These are phyloP conservation scores for Lipomyces sp. DNA, from an alignment of 805 yeast genomes.

Conservation along the genomic window DNA sequence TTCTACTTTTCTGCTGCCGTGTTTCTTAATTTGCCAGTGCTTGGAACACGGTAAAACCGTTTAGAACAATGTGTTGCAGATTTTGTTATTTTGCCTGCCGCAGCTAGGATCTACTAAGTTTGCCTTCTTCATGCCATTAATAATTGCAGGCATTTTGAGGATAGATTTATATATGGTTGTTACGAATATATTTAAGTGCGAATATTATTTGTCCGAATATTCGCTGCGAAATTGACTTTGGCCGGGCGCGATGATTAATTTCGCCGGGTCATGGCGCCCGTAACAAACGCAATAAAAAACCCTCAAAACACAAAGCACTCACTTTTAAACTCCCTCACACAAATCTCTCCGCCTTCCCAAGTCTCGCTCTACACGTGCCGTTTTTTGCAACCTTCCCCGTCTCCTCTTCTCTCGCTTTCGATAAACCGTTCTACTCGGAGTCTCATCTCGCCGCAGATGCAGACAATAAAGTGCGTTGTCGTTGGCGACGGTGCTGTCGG, in stretches of 20 bases:
- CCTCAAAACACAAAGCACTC: not conserved
- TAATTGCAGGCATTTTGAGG: no score
- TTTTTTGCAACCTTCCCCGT: not conserved
- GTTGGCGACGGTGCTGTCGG: constrained; percentile 99
- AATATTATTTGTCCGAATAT: not conserved
- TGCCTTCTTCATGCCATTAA: no score
- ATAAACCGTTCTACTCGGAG: not conserved
- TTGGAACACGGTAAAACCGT: no score
- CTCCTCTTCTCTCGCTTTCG: not conserved
- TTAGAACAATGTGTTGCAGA: no score
- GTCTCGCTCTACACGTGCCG: not conserved
- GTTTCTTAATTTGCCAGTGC: no score
- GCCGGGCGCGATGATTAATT: not conserved
- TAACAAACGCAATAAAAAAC: not conserved
- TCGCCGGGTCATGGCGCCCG: not conserved
- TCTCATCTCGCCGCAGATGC: constrained; percentile 18
- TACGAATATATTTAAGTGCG: no score
- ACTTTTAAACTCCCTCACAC: not conserved
- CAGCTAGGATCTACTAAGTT: no score
- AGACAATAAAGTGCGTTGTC: constrained; percentile 80
- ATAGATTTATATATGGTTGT: no score
- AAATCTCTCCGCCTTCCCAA: not conserved
- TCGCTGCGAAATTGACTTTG: not conserved
- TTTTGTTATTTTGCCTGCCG: no score
- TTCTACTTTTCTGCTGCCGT: no score